Conservation (phyloP, 306 rosid genomes). For the Hylodesmum podocarpum region DNA sequence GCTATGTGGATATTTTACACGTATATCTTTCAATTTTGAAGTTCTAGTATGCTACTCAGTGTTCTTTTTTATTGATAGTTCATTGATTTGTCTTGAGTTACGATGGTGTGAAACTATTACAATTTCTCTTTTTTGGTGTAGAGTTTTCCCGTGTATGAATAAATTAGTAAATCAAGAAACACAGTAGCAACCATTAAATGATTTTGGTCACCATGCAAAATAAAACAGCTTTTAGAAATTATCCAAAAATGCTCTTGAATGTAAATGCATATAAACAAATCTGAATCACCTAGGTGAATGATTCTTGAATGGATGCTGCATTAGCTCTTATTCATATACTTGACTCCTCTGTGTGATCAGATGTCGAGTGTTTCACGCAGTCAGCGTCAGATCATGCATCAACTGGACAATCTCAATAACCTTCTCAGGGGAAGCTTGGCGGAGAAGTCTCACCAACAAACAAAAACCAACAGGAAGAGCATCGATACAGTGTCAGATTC, state of each 20-base stretch:
- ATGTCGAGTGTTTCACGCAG: constrained; percentile 61
- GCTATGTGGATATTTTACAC: not conserved
- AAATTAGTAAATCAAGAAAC: not conserved
- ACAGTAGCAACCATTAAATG: constrained; percentile 1
- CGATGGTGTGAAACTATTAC: not conserved
- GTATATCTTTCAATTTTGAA: not conserved
- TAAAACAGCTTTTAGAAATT: not conserved
- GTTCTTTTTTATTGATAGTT: not conserved
- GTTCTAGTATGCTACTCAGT: not conserved
- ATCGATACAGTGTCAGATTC: constrained; percentile 36
- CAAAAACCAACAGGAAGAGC: constrained; percentile 55
- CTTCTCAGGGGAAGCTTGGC: constrained; percentile 57
- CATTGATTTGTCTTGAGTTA: not conserved
- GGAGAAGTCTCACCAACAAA: constrained; percentile 52
- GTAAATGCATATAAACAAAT: not conserved
- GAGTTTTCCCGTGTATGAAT: not conserved
- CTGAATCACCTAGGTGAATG: not conserved
- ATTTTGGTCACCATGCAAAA: not conserved
- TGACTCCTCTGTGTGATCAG: constrained; percentile 40
- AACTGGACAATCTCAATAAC: constrained; percentile 72
- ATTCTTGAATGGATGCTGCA: not conserved
- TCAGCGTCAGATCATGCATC: constrained; percentile 86
- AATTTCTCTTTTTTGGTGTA: not conserved
- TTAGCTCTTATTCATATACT: constrained; percentile 1
- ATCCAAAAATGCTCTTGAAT: not conserved